Percentiles rank a stretch among this genome's conserved stretches.
Evolutionary conservation across 2,329 filamentous ascomycete species (phyloP).

Genomic region (Beauveria sp.): DNA sequence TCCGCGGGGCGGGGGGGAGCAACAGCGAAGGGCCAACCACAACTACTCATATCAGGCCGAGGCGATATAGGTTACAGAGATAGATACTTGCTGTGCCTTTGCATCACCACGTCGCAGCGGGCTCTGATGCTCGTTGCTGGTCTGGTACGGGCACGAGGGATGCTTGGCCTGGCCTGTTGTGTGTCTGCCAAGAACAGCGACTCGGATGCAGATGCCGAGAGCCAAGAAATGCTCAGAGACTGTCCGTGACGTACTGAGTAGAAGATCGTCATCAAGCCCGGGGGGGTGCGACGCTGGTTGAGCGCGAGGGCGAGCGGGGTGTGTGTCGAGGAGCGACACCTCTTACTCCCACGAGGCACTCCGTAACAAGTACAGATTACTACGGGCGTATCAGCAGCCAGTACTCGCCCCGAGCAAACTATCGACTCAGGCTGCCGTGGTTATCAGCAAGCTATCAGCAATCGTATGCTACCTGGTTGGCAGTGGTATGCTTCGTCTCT

Average conservation of each 20-base stretch:
- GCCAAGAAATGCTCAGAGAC: slow-evolving; percentile 9
- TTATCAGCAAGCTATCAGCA: not conserved
- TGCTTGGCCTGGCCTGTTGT: not conserved
- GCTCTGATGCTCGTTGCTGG: not conserved
- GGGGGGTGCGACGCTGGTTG: not conserved
- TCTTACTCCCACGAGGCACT: not conserved
- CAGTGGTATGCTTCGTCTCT: not conserved
- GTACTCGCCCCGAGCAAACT: not conserved
- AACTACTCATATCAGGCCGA: too few relatives aligned
- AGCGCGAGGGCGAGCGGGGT: slow-evolving; percentile 5
- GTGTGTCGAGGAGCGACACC: not conserved
- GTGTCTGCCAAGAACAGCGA: slow-evolving; percentile 5
- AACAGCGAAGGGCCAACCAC: not conserved
- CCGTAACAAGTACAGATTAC: not conserved
- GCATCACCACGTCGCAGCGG: not conserved
- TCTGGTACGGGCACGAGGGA: not conserved
- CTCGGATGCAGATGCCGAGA: slow-evolving; percentile 13
- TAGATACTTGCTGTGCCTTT: not conserved
- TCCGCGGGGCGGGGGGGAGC: not conserved
- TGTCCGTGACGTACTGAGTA: slow-evolving; percentile 9
- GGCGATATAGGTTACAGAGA: not conserved
- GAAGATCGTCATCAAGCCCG: slow-evolving; percentile 5
- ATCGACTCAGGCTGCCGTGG: not conserved
- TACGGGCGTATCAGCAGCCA: not conserved
- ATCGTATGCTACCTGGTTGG: not conserved